These are phyloP conservation scores for Tulasnella sp. DNA, from an alignment of 768 basidiomycete genomes.

Conservation along the genomic window DNA sequence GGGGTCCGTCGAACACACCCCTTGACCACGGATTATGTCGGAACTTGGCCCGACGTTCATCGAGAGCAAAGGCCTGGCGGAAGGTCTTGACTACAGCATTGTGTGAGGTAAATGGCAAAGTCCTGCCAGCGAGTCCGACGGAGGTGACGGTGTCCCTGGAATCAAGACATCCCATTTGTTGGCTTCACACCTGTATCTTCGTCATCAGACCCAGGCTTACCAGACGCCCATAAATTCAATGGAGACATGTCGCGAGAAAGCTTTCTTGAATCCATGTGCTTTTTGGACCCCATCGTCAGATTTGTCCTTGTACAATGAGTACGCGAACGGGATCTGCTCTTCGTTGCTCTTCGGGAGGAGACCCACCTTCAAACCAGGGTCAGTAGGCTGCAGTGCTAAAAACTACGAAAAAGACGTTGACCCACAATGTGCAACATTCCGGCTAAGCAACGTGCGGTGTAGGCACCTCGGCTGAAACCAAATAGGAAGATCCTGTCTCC, in stretches of 20 bases:
- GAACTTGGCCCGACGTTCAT: conserved; percentile 27
- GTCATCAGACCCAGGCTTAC: neutral
- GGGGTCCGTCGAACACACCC: neutral
- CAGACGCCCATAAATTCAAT: conserved; percentile 35
- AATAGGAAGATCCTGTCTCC: conserved; percentile 38
- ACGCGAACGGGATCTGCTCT: conserved; percentile 23
- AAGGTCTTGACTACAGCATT: conserved; percentile 31
- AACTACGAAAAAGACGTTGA: neutral
- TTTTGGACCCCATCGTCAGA: conserved; percentile 19
- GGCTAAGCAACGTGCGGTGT: conserved; percentile 27
- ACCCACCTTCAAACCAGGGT: neutral
- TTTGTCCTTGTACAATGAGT: neutral
- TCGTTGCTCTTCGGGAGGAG: conserved; percentile 4
- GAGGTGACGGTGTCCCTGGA: conserved; percentile 33
- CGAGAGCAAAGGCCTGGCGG: conserved; percentile 33
- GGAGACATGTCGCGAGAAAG: conserved; percentile 32
- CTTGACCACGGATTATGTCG: conserved; percentile 13
- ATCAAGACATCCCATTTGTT: neutral
- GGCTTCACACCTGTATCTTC: neutral
- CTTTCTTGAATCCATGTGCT: conserved; percentile 33
- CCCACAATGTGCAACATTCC: conserved; percentile 30
- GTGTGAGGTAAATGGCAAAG: conserved; percentile 33
- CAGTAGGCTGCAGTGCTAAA: neutral
- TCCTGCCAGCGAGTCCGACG: conserved; percentile 32
- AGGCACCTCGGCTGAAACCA: conserved; percentile 28